phyloP scores from a whole-genome alignment of 805 yeast species.

The Monosporozyma aerobia region DNA sequence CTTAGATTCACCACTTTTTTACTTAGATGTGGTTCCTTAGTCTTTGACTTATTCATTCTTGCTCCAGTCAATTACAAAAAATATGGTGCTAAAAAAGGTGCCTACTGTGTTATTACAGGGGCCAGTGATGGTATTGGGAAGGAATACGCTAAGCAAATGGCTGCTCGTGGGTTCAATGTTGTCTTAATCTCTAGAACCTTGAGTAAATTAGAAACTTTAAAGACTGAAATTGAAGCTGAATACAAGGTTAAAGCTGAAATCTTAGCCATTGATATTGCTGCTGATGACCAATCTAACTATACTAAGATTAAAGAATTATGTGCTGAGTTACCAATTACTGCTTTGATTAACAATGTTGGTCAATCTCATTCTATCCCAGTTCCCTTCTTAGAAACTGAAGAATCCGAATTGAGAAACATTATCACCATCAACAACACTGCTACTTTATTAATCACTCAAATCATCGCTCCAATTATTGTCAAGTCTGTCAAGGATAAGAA shows the following conservation, averaged over 20 bases:
- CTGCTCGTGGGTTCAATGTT: conserved; percentile 72
- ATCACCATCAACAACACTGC: conserved; percentile 79
- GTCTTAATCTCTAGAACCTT: conserved; percentile 78
- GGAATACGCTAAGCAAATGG: conserved; percentile 81
- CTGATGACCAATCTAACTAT: conserved; percentile 53
- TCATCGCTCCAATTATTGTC: conserved; percentile 63
- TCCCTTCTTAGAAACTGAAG: conserved; percentile 74
- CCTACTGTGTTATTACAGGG: conserved; percentile 96
- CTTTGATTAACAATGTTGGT: conserved; percentile 88
- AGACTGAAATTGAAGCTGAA: conserved; percentile 51
- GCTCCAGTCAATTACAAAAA: conserved; percentile 50
- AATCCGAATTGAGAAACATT: conserved; percentile 66
- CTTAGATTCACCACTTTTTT: conserved; percentile 44
- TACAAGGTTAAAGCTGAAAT: conserved; percentile 54
- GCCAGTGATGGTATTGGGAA: conserved; percentile 97
- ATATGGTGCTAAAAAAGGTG: conserved; percentile 64
- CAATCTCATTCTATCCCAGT: conserved; percentile 92
- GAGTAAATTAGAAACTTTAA: conserved; percentile 59
- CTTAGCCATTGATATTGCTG: conserved; percentile 71
- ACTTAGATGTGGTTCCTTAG: conserved; percentile 42
- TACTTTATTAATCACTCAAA: conserved; percentile 74
- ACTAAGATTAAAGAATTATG: conserved; percentile 38
- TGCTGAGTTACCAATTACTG: conserved; percentile 50
- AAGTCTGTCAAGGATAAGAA: conserved; percentile 37
- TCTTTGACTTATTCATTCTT: conserved; percentile 54